phyloP scores from a whole-genome alignment of 805 yeast genomes.

The Zygotorulaspora chibaensis region DNA sequence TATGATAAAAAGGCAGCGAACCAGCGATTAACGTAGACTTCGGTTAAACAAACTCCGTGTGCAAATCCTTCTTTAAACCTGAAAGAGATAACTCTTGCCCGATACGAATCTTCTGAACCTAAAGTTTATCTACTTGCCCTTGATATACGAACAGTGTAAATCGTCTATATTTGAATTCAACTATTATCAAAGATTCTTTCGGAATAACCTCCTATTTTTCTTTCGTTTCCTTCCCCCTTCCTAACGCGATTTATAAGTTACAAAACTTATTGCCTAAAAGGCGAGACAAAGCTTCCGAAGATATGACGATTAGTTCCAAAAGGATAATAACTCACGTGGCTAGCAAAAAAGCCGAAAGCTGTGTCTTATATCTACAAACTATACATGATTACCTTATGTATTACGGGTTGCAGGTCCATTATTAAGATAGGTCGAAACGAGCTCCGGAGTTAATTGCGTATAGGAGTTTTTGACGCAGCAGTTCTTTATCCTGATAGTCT shows the following conservation, averaged over 20 bases:
- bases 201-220: constrained; percentile 1
- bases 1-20: not conserved
- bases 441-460: constrained; percentile 80
- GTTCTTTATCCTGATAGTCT: constrained; percentile 59
- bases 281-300: too few species aligned
- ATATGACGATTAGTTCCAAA: too few species aligned
- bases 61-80: not conserved
- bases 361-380: not conserved
- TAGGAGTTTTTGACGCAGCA: constrained; percentile 58
- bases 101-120: not conserved
- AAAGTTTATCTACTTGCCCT: too few species aligned
- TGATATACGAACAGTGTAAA: too few species aligned
- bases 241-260: constrained; percentile 2
- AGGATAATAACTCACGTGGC: constrained; percentile 9
- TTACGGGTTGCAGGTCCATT: not conserved
- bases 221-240: constrained; percentile 1
- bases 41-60: not conserved
- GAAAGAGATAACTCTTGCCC: not conserved
- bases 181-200: too few species aligned
- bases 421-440: constrained; percentile 74
- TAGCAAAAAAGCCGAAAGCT: not conserved
- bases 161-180: too few species aligned
- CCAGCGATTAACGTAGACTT: too few species aligned
- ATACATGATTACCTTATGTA: not conserved
- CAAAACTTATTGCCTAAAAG: not conserved